These are phyloP conservation scores for Biscutella laevigata DNA, from an alignment of 441 rosid species.

Conservation along the genomic window DNA sequence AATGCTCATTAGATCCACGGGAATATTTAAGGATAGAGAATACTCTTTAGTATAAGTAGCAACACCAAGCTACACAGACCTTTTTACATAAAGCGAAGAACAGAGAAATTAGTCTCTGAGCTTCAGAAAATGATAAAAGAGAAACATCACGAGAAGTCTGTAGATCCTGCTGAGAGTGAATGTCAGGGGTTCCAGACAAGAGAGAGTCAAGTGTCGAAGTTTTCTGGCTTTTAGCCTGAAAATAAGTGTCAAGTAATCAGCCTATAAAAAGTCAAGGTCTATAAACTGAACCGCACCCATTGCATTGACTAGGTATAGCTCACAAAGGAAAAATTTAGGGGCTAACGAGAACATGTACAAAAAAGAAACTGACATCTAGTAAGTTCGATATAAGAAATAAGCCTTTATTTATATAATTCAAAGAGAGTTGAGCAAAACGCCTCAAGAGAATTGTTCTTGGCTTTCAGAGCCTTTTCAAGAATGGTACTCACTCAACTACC, in stretches of 20 bases:
- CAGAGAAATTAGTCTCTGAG: constrained; percentile 75
- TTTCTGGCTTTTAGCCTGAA: constrained; percentile 52
- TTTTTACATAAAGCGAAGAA: constrained; percentile 92
- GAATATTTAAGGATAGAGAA: constrained; percentile 6
- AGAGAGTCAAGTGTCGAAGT: constrained; percentile 50
- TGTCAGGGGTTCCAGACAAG: constrained; percentile 45
- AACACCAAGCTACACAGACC: constrained; percentile 37
- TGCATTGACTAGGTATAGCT: neutral
- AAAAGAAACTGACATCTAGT: constrained; percentile 6
- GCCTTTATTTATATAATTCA: neutral
- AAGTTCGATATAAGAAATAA: neutral
- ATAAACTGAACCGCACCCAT: neutral
- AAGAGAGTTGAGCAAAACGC: neutral
- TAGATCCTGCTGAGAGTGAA: constrained; percentile 35
- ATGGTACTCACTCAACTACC: constrained; percentile 6
- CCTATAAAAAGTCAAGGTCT: constrained; percentile 8
- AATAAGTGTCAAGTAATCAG: constrained; percentile 22
- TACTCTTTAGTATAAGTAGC: constrained; percentile 10
- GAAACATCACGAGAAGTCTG: constrained; percentile 42
- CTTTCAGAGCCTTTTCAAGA: constrained; percentile 2
- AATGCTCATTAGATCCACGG: constrained; percentile 18
- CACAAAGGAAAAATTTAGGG: neutral
- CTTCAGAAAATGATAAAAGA: constrained; percentile 60
- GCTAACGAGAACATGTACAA: constrained; percentile 9
- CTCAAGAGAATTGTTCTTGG: constrained; percentile 5